Evolutionary conservation across 805 yeast genomes (phyloP).

Genomic region (Huiozyma sinensis): DNA sequence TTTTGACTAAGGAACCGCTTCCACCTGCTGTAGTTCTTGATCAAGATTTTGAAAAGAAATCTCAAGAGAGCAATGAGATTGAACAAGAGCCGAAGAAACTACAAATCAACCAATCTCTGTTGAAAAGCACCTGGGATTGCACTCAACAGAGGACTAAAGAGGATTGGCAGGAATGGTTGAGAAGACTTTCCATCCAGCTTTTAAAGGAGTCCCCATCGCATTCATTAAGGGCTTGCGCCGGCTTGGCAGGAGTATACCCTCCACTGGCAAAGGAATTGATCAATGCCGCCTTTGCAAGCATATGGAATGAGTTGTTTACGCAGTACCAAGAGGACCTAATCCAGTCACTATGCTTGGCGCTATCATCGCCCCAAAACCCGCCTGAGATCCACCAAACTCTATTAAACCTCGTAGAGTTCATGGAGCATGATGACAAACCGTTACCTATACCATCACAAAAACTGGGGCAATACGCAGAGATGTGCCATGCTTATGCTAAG

Average conservation of each 20-base stretch:
- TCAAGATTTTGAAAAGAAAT: conserved; percentile 19
- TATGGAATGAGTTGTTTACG: conserved; percentile 84
- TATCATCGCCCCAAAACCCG: conserved; percentile 80
- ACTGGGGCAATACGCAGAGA: conserved; percentile 80
- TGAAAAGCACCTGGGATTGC: conserved; percentile 84
- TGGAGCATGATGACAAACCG: conserved; percentile 94
- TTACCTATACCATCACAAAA: conserved; percentile 79
- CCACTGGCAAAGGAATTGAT: conserved; percentile 82
- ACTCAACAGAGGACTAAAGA: conserved; percentile 80
- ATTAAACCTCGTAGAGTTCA: conserved; percentile 79
- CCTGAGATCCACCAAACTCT: conserved; percentile 89
- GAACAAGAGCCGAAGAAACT: conserved; percentile 48
- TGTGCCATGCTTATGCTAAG: conserved; percentile 93
- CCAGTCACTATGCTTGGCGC: conserved; percentile 70
- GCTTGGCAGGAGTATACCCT: conserved; percentile 70
- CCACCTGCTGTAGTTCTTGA: conserved; percentile 62
- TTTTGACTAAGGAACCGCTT: conserved; percentile 70
- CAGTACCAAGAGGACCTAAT: conserved; percentile 85
- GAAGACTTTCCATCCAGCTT: conserved; percentile 69
- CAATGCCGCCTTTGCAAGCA: conserved; percentile 85
- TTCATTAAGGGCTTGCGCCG: conserved; percentile 83
- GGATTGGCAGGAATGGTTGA: conserved; percentile 96
- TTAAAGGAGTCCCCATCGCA: conserved; percentile 88
- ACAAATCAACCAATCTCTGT: conserved; percentile 49
- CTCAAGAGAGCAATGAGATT: conserved; percentile 22